Conservation (phyloP, 768 basidiomycete genomes). For the Suillus subluteus region DNA sequence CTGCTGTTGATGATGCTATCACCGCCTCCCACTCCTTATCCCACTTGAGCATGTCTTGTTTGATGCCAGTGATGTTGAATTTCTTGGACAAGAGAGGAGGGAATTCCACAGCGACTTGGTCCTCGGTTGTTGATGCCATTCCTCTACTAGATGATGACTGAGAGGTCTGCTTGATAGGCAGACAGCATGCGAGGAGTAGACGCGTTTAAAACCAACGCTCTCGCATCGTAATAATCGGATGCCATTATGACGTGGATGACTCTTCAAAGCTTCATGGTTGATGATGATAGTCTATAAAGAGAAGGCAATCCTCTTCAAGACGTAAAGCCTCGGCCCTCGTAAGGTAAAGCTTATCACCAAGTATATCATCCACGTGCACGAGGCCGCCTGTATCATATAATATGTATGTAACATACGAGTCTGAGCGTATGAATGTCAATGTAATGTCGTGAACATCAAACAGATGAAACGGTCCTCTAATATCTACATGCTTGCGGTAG, state of each 20-base stretch:
- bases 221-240: background rate
- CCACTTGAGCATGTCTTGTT: constrained; percentile 19
- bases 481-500: background rate
- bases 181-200: background rate
- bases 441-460: background rate
- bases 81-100: constrained; percentile 3
- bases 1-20: constrained; percentile 13
- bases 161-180: background rate
- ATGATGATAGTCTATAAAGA: background rate
- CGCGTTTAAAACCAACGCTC: background rate
- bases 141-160: background rate
- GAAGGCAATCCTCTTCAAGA: background rate
- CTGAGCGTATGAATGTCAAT: background rate
- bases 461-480: background rate
- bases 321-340: background rate
- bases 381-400: background rate
- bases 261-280: background rate
- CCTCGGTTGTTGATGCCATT: background rate
- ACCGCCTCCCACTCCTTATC: constrained; percentile 26
- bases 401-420: background rate
- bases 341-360: background rate
- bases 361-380: background rate
- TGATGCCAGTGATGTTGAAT: constrained; percentile 11
- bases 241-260: background rate
- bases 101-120: background rate